These are phyloP conservation scores for Xylaria sp. DNA, from an alignment of 2,329 filamentous ascomycete genomes.

Conservation along the genomic window DNA sequence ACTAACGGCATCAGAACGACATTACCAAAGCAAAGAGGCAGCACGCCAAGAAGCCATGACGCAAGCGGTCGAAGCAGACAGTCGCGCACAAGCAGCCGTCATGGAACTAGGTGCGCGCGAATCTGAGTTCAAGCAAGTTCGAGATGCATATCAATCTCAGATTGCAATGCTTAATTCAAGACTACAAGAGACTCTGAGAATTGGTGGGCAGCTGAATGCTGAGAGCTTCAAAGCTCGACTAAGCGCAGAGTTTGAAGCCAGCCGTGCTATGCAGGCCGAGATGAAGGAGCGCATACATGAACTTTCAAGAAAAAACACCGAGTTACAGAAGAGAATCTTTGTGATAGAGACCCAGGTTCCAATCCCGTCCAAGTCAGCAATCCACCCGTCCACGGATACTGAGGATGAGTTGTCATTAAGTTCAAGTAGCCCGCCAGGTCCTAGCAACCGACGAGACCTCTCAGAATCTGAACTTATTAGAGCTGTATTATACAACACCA, in stretches of 20 bases:
- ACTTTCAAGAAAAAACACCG: conserved; percentile 58
- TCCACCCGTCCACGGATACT: conserved; percentile 31
- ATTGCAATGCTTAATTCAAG: conserved; percentile 53
- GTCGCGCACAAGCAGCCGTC: conserved; percentile 62
- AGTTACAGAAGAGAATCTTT: conserved; percentile 56
- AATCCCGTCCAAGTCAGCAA: conserved; percentile 29
- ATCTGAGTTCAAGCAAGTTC: conserved; percentile 51
- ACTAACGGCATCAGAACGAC: conserved; percentile 65
- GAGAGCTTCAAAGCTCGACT: conserved; percentile 47
- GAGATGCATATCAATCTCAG: conserved; percentile 54
- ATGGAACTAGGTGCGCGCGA: conserved; percentile 61
- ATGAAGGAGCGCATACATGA: conserved; percentile 58
- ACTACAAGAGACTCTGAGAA: conserved; percentile 48
- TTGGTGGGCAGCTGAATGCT: conserved; percentile 34
- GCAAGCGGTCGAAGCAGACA: conserved; percentile 63
- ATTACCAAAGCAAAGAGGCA: conserved; percentile 67
- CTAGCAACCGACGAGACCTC: conserved; percentile 46
- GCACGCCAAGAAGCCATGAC: conserved; percentile 62
- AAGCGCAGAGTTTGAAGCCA: conserved; percentile 55
- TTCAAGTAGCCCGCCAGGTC: conserved; percentile 47
- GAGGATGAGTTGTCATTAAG: conserved; percentile 47
- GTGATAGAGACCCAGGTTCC: conserved; percentile 50
- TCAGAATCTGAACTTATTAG: conserved; percentile 54
- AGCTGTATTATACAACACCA: conserved; percentile 50
- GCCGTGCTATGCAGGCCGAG: conserved; percentile 58